Base-by-base conservation (phyloP, 2,329 filamentous ascomycete species). In the Ascomycota sp. region DNA sequence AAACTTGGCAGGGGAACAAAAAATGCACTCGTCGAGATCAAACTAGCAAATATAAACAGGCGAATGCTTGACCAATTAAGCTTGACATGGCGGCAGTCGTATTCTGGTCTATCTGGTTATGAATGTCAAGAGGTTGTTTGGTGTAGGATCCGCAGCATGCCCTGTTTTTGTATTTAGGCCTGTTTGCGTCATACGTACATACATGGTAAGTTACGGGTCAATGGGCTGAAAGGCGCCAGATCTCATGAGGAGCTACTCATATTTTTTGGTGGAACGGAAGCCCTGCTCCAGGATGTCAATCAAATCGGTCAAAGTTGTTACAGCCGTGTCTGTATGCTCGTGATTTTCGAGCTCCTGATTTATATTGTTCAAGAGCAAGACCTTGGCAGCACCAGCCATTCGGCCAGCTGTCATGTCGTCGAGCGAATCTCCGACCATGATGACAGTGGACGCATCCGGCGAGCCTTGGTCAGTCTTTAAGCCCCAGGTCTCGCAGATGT, bases 361-460 rank as follows among this genome's bases (percentile, higher is more conserved):
- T n/a, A 65, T 73, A n/a, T 80, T 70, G 43, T 91, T 91, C 11
- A 76, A 64, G 27, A 98, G 58, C 46, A 95, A 47, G n/a, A 95
- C 83, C 0, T 89, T 95, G 22, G 82, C 78, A 1, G 85, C 81
- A 1, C 86, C 86, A 0, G 86, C 86, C 30, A 61, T 63, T 35
- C 75, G 67, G 0, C 89, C 86, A 1, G 86, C 82, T 7, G 75
- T 79, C 70, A 95, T 91, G 47, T 98, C 89, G 48, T 95, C 89
- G 32, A 92, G 70, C 11, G 75, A 83, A 46, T 86, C 79, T 4
- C 79, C 79, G 15, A 74, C 69, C 69, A 75, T 75, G 40, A 72
- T 67, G 25, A 71, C 42, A 5, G 47, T 50, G 25, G 53, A 61
- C 3, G 57, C 65, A 35, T 62, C 59, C 1, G 45, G 43, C 27